A percentile compares a stretch with the other conserved stretches of the same genome.
phyloP scores from a whole-genome alignment of 257 asterid genomes.

The Forsythia viridissima region DNA sequence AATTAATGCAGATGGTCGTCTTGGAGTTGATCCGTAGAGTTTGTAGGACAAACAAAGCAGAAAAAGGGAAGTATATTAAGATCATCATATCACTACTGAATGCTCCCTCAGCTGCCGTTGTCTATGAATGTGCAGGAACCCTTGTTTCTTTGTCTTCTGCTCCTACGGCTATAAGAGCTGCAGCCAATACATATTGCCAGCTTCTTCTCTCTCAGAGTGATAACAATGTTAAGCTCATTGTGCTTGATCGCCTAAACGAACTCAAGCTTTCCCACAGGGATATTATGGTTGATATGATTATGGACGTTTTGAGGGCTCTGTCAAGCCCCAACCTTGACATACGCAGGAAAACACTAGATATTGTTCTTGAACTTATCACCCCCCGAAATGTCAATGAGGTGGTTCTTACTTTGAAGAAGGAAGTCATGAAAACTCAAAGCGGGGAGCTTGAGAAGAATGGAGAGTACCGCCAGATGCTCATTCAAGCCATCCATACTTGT shows the following conservation, averaged over 20 bases:
- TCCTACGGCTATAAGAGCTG: slow-evolving; percentile 90
- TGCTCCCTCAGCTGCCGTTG: slow-evolving; percentile 90
- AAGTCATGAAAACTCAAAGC: slow-evolving; percentile 90
- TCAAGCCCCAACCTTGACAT: slow-evolving; percentile 92
- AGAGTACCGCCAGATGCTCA: slow-evolving; percentile 93
- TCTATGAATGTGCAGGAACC: slow-evolving; percentile 93
- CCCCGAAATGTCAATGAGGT: slow-evolving; percentile 88
- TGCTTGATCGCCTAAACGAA: slow-evolving; percentile 85
- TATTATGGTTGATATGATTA: slow-evolving; percentile 82
- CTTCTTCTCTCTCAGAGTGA: slow-evolving; percentile 95
- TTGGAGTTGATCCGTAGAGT: slow-evolving; percentile 87
- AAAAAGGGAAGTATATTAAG: slow-evolving; percentile 86
- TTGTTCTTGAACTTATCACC: slow-evolving; percentile 84
- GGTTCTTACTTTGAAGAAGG: slow-evolving; percentile 88
- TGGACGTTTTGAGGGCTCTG: slow-evolving; percentile 92
- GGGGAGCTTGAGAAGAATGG: slow-evolving; percentile 94
- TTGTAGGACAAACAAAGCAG: slow-evolving; percentile 86
- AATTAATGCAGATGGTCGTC: slow-evolving; percentile 86
- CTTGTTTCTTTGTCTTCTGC: slow-evolving; percentile 93
- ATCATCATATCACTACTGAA: slow-evolving; percentile 74
- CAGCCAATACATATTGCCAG: slow-evolving; percentile 90
- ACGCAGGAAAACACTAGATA: slow-evolving; percentile 86
- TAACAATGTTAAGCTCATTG: slow-evolving; percentile 81
- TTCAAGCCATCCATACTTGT: slow-evolving; percentile 95
- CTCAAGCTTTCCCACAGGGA: slow-evolving; percentile 80